These are phyloP conservation scores for Ganoderma lingzhi DNA, from an alignment of 1,284 basidiomycete species.

Conservation along the genomic window DNA sequence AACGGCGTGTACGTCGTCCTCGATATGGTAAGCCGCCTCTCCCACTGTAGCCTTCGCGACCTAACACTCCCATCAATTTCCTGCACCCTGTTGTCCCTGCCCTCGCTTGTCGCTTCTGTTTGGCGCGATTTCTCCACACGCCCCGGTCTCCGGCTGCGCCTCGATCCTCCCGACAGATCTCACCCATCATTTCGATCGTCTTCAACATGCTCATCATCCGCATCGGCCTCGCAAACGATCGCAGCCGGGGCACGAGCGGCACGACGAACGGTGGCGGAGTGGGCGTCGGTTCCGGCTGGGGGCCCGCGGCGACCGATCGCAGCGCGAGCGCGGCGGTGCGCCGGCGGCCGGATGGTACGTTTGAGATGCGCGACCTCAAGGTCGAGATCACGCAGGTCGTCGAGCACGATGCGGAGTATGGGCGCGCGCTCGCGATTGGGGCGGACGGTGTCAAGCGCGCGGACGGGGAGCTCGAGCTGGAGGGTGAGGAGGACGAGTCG, in stretches of 20 bases:
- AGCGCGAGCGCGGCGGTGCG: conserved; percentile 18
- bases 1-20: conserved; percentile 45
- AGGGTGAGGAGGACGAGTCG: not conserved
- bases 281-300: not conserved
- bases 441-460: not conserved
- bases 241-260: conserved; percentile 13
- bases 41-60: not conserved
- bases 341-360: conserved; percentile 20
- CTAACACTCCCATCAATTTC: not conserved
- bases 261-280: not conserved
- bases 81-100: not conserved
- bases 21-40: conserved; percentile 40
- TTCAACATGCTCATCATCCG: conserved; percentile 43
- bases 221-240: conserved; percentile 32
- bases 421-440: not conserved
- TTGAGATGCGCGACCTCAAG: conserved; percentile 24
- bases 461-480: not conserved
- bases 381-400: conserved; percentile 18
- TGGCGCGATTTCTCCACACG: not conserved
- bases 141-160: not conserved
- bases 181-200: conserved; percentile 43
- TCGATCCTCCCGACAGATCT: conserved; percentile 27
- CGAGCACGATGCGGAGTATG: conserved; percentile 11
- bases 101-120: not conserved
- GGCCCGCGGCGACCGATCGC: conserved; percentile 7